Conservation (phyloP, 139 green algal species). For the Pseudopediastrum boryanum region DNA sequence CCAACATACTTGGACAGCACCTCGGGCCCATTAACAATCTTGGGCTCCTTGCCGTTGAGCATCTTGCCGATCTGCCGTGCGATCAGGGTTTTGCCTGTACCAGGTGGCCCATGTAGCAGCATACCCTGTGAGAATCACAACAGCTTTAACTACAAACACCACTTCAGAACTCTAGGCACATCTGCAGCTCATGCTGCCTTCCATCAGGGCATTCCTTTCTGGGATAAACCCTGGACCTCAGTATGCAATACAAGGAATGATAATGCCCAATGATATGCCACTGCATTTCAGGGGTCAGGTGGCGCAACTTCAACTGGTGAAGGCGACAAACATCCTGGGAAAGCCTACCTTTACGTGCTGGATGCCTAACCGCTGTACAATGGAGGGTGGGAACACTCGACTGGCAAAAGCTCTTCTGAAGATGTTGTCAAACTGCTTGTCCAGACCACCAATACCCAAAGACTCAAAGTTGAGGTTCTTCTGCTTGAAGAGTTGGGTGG, state of each 20-base stretch:
- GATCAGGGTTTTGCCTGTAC: constrained; percentile 99
- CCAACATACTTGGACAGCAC: constrained; percentile 96
- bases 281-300: no score
- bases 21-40: constrained; percentile 76
- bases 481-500: constrained; percentile 93
- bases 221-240: no score
- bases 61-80: constrained; percentile 99
- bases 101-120: constrained; percentile 58
- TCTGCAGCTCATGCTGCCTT: no score
- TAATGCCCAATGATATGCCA: no score
- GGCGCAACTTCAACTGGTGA: no score
- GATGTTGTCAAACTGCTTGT: constrained; percentile 97
- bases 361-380: constrained; percentile 94
- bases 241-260: no score
- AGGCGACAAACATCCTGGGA: no score
- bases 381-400: constrained; percentile 88
- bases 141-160: neutral
- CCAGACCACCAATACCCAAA: constrained; percentile 97
- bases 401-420: constrained; percentile 97
- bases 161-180: constrained; percentile 16
- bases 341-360: constrained; percentile 95
- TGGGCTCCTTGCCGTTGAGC: constrained; percentile 98
- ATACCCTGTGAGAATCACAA: constrained; percentile 43
- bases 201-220: constrained; percentile 75
- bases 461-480: constrained; percentile 96